Evolutionary conservation across 495 filamentous ascomycete genomes (phyloP).

Genomic region (Barbatosphaeria neglecta): DNA sequence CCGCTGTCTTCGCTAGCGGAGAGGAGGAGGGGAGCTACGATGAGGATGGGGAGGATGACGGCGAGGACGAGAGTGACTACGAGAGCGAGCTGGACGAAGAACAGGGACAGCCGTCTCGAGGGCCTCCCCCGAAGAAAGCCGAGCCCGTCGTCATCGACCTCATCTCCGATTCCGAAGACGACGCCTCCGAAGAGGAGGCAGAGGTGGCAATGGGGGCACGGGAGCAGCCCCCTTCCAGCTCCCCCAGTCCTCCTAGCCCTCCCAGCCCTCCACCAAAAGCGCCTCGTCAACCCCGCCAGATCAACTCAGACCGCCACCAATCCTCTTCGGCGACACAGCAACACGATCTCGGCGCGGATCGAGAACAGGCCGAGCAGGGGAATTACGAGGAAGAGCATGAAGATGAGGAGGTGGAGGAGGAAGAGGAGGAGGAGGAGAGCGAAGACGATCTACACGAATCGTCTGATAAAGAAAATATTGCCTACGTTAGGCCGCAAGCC

Average conservation of each 20-base stretch:
- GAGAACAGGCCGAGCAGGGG: too few relatives aligned
- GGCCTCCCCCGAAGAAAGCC: constrained; percentile 1
- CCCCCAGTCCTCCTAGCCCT: too few relatives aligned
- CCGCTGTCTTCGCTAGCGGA: constrained; percentile 8
- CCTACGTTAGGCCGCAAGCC: neutral
- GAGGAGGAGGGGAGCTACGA: constrained; percentile 7
- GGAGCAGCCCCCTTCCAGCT: neutral
- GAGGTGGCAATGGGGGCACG: neutral
- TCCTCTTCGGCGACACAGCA: too few relatives aligned
- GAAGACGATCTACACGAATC: constrained; percentile 6
- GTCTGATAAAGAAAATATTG: constrained; percentile 2
- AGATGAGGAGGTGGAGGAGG: constrained; percentile 1
- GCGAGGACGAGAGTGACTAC: constrained; percentile 15
- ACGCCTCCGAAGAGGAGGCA: constrained; percentile 1
- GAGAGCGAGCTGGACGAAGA: constrained; percentile 5
- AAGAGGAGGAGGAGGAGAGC: neutral
- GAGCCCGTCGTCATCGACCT: constrained; percentile 24
- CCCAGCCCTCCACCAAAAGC: too few relatives aligned
- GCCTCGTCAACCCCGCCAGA: too few relatives aligned
- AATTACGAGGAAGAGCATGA: constrained; percentile 5
- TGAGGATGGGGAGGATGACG: constrained; percentile 12
- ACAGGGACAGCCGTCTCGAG: constrained; percentile 3
- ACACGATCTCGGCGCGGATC: too few relatives aligned
- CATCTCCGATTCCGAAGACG: constrained; percentile 28
- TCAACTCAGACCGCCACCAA: too few relatives aligned